Base-by-base conservation (phyloP, 306 rosid species). In the Vicia villosa region DNA sequence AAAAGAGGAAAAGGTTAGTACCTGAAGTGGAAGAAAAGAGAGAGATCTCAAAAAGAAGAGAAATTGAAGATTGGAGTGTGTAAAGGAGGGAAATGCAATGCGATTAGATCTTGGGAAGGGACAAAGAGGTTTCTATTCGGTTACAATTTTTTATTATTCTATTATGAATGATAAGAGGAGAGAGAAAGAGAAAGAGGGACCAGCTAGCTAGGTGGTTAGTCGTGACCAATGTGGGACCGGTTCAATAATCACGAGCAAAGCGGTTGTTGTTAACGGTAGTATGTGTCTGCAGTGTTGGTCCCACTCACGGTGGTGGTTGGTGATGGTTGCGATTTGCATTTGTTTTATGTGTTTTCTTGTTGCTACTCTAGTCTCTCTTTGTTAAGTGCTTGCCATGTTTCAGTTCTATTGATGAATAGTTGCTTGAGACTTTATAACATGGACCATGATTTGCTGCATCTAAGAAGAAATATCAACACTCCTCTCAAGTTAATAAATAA, bases 31-130 rank as follows among this genome's bases (percentile, higher is more conserved):
- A 75, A 68, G 70, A 40, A 50, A 83, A 79, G 73, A 52, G 83
- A 81, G 68, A 87, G 96, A 90, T 85, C 96, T 89, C 58, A 74
- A 75, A 81, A 76, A 76, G 79, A 67, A 16, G 51, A 61, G 68
- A 68, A 50, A 46, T 72, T 68, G 87, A 58, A 73, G 65, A 55
- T 54, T 49, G 26, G 60, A 11, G 76, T 74, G 60, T 14, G 76
- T 74, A 45, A 55, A 63, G 63, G 73, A 9, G 11, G 55, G 41
- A 77, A 34, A 34, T 34, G 38, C 38, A 34, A 77, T 63, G 70
- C 46, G 62, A 71, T 70, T 65, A 86, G 96, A 89, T 89, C 89
- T 89, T 82, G 83, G 45, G 58, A 69, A 67, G 77, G 68, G 77
- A 73, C 76, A 49, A 57, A 41, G 60, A 8, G 52, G 36, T 62